Evolutionary conservation across 1,284 basidiomycete species (phyloP), one percentile per base, ranked within the genome.

Genomic region (Schizophyllum commune): DNA sequence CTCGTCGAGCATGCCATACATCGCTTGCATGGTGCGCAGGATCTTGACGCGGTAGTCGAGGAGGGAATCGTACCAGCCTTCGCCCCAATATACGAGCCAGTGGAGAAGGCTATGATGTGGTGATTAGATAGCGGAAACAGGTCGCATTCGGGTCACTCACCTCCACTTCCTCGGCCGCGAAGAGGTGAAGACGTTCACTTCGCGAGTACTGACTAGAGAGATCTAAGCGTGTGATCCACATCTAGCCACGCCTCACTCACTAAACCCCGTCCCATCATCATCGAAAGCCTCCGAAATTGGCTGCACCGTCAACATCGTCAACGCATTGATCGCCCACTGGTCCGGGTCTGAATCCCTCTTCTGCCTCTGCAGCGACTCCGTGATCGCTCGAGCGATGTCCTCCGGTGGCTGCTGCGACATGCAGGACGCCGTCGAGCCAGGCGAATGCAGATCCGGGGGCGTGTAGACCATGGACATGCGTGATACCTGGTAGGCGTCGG

Each of bases 61-160:
- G 33, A 71, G 58, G 22, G 65, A 64, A 13, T 66, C 47, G 58
- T 71, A 69, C 68, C 64, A 62, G 3, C 39, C 39, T 47, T 70
- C 68, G 2, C 76, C 75, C 77, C 77, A 79, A 59, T 69, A 79
- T 1, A 76, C 75, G 1, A 78, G 61, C 78, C 77, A 79, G 32
- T 69, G 71, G 0, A 70, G 66, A 2, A 79, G 65, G 55, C n/a
- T n/a, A n/a, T n/a, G n/a, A n/a, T n/a, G n/a, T n/a, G n/a, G n/a
- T n/a, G n/a, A n/a, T n/a, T n/a, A n/a, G n/a, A n/a, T n/a, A n/a
- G n/a, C n/a, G n/a, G n/a, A n/a, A n/a, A n/a, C n/a, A n/a, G n/a
- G n/a, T n/a, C n/a, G n/a, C n/a, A n/a, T n/a, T n/a, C n/a, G n/a
- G n/a, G n/a, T n/a, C n/a, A n/a, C n/a, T n/a, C n/a, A 72, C 71